These are phyloP conservation scores for Oemleria cerasiformis DNA, from an alignment of 306 rosid species.

Conservation along the genomic window DNA sequence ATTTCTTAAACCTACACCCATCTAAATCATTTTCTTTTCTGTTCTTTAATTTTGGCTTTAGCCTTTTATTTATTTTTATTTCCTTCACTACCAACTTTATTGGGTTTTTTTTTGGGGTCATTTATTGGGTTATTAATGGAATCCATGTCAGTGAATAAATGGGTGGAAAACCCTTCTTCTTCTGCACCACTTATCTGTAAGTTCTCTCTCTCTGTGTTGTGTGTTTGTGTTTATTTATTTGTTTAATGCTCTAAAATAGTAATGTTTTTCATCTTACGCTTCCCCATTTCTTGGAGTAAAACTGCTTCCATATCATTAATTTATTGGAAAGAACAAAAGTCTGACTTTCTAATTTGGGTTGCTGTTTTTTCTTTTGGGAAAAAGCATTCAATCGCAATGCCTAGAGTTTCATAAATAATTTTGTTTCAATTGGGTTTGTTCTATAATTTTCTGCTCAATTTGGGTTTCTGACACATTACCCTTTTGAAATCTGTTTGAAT, in stretches of 20 bases:
- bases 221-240: slow-evolving; percentile 18
- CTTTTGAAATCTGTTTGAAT: slow-evolving; percentile 8
- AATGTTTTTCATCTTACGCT: slow-evolving; percentile 22
- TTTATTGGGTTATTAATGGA: slow-evolving; percentile 39
- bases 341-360: slow-evolving; percentile 28
- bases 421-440: not conserved
- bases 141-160: slow-evolving; percentile 60
- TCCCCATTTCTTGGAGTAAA: slow-evolving; percentile 39
- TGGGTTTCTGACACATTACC: not conserved
- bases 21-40: not conserved
- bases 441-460: not conserved
- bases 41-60: not conserved
- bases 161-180: slow-evolving; percentile 40
- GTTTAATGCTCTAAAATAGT: slow-evolving; percentile 20
- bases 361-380: not conserved
- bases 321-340: slow-evolving; percentile 14
- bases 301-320: slow-evolving; percentile 13
- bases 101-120: not conserved
- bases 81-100: slow-evolving; percentile 31
- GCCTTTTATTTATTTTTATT: not conserved
- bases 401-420: slow-evolving; percentile 4
- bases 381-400: slow-evolving; percentile 4
- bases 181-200: slow-evolving; percentile 32
- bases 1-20: slow-evolving; percentile 28
- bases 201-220: slow-evolving; percentile 10